Base-by-base conservation (phyloP, 2,329 filamentous ascomycete species). In the Exophiala sideris region DNA sequence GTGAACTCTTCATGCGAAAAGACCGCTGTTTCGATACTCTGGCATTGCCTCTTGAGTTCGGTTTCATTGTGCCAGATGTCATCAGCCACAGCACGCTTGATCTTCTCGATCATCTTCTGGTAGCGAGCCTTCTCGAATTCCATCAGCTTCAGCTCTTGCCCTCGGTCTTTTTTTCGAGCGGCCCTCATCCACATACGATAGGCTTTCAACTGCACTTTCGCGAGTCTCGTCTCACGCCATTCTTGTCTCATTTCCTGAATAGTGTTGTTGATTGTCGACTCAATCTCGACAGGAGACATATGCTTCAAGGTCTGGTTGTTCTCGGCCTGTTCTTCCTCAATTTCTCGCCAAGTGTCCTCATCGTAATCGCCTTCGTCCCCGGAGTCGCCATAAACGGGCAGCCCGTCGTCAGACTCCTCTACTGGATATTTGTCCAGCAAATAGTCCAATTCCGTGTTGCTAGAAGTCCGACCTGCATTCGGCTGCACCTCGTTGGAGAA, bases 1-100 rank as follows among this genome's bases (percentile, higher is more conserved):
- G 66, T 65, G 20, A 66, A 62, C 21, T 64, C 63, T 58, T 76
- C 67, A 45, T 80, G 79, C 50, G 87, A 79, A 34, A 81, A 78
- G 1, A 96, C 70, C 3, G 78, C 89, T 3, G 76, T 72, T 55
- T 92, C 84, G 50, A 95, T 72, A 34, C 72, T 78, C 9, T 72
- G 69, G 45, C 84, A 83, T 62, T 83, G 80, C 5, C 70, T 71
- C 21, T 75, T 71, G 11, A 94, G 66, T 11, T 84, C 76, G 1
- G 69, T 63, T 18, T 73, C 71, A 6, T 73, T 79, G 9, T 70
- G 67, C 80, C 85, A 89, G 29, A 74, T 66, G 12, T 78, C 71
- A 1, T 67, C 62, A 18, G 75, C 59, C 33, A 90, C 81, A 16
- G 82, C 77, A 1, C 74, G 63, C 8, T 76, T 76, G 12, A 84